A percentile compares a stretch with the other conserved stretches of the same genome.
These are phyloP conservation scores for Alopecurus myosuroides DNA, from an alignment of 176 grass and related monocot genomes.

Conservation along the genomic window DNA sequence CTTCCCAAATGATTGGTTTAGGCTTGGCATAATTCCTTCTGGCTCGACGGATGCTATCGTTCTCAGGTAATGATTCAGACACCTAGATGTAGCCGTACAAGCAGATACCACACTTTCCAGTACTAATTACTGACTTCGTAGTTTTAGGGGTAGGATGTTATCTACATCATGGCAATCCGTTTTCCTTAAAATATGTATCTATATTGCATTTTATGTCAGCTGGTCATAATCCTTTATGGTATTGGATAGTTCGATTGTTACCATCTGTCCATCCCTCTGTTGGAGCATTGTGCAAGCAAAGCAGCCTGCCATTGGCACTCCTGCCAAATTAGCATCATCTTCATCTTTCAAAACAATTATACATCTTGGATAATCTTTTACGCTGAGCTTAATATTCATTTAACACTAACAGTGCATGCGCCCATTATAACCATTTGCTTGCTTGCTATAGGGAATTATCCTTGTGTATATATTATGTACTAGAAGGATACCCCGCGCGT, in stretches of 20 bases:
- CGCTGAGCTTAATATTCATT: neutral
- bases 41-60: constrained; percentile 97
- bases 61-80: constrained; percentile 54
- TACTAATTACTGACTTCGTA: neutral
- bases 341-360: constrained; percentile 11
- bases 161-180: neutral
- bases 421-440: neutral
- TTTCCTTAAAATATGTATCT: neutral
- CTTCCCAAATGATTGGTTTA: constrained; percentile 95
- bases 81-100: neutral
- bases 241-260: neutral
- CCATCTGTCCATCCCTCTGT: neutral
- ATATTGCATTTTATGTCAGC: neutral
- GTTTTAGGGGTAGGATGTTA: constrained; percentile 9
- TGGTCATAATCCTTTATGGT: neutral
- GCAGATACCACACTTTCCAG: neutral
- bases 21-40: constrained; percentile 90
- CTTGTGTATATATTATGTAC: constrained; percentile 3
- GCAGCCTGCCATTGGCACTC: neutral
- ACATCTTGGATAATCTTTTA: neutral
- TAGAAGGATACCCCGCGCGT: too few species aligned
- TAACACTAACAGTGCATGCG: neutral
- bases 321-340: neutral
- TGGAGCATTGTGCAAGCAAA: neutral
- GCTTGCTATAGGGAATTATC: neutral